Percentiles rank a stretch among this genome's conserved stretches.
Conservation (phyloP, 768 basidiomycete genomes). For the Suillus luteus region DNA sequence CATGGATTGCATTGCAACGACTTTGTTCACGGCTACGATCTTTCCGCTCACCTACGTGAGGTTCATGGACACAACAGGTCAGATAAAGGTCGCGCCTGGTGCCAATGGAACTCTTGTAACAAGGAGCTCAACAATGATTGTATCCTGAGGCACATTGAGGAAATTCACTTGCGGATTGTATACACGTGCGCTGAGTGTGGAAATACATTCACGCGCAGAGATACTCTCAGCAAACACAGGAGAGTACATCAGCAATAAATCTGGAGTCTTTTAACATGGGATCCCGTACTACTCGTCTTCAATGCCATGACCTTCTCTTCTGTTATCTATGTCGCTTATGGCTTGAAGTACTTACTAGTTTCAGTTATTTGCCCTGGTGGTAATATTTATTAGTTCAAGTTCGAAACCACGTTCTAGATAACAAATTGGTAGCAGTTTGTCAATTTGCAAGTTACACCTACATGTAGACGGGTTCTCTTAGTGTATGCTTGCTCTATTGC, state of each 20-base stretch:
- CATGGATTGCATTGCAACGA: neutral
- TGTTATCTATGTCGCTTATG: neutral
- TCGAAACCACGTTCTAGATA: neutral
- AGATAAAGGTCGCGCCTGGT: neutral
- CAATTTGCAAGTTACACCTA: neutral
- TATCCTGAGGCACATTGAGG: conserved; percentile 24
- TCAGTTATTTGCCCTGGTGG: neutral
- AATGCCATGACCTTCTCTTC: neutral
- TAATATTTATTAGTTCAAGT: neutral
- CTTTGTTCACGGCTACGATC: neutral
- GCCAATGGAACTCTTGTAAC: neutral
- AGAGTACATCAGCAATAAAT: too few relatives aligned
- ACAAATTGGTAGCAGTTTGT: neutral
- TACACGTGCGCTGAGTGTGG: conserved; percentile 25
- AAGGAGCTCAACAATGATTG: neutral
- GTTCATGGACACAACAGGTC: neutral
- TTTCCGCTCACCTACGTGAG: neutral
- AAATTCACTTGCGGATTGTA: conserved; percentile 21
- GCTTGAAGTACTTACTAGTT: neutral
- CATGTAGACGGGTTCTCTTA: neutral
- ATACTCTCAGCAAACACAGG: conserved; percentile 17
- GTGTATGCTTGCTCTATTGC: neutral
- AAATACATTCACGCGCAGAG: conserved; percentile 20
- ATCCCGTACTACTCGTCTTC: neutral
- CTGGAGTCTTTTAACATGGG: neutral